A percentile compares a stretch with the other conserved stretches of the same genome.
phyloP scores from a whole-genome alignment of 805 yeast species.

The Ogataea nonfermentans region DNA sequence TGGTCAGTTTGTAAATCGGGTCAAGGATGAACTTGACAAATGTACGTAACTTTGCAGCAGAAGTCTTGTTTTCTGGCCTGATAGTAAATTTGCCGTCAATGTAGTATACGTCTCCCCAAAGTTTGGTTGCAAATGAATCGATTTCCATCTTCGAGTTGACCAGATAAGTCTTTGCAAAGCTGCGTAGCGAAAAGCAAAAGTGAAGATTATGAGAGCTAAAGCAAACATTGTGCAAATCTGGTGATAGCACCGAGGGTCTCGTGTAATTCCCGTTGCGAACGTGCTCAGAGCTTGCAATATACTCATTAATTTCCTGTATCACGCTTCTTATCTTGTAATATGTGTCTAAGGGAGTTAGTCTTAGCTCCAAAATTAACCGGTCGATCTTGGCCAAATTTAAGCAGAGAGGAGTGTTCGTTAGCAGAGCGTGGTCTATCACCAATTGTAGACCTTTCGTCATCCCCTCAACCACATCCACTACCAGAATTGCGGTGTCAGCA shows the following conservation, averaged over 20 bases:
- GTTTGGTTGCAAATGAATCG: slow-evolving; percentile 47
- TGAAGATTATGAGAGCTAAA: slow-evolving; percentile 69
- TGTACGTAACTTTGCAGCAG: slow-evolving; percentile 35
- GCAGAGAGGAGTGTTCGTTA: slow-evolving; percentile 49
- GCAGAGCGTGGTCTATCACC: slow-evolving; percentile 51
- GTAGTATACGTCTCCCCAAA: slow-evolving; percentile 80
- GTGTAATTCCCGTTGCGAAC: slow-evolving; percentile 26
- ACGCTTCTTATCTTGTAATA: slow-evolving; percentile 62
- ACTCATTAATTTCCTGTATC: slow-evolving; percentile 63
- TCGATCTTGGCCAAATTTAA: slow-evolving; percentile 81
- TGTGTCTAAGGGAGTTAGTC: slow-evolving; percentile 71
- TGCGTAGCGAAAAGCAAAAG: slow-evolving; percentile 62
- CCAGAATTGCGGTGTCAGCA: slow-evolving; percentile 64
- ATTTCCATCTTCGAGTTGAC: slow-evolving; percentile 24
- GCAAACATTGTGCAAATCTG: slow-evolving; percentile 61
- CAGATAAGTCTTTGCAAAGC: slow-evolving; percentile 58
- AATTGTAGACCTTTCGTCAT: slow-evolving; percentile 54
- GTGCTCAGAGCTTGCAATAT: slow-evolving; percentile 36
- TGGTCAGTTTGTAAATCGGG: slow-evolving; percentile 76
- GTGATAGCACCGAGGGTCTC: slow-evolving; percentile 45
- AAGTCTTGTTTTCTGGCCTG: slow-evolving; percentile 26
- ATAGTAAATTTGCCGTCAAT: slow-evolving; percentile 47
- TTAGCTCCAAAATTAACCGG: slow-evolving; percentile 75
- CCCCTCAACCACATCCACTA: slow-evolving; percentile 88
- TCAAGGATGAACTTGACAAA: slow-evolving; percentile 66